Base-by-base conservation (phyloP, 768 basidiomycete genomes). In the Podaxis sp. region DNA sequence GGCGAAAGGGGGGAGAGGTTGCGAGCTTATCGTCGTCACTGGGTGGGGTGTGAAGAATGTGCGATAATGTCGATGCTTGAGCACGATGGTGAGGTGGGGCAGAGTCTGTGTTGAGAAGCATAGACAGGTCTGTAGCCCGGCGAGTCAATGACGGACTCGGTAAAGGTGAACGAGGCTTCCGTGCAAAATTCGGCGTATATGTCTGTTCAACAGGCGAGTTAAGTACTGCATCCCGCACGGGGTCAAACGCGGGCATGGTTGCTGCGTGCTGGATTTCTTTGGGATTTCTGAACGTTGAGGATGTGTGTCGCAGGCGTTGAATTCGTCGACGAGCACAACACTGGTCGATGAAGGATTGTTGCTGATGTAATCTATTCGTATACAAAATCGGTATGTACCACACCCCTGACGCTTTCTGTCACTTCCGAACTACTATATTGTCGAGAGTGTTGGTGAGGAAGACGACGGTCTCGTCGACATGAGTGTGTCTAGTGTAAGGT, bases 221-320 rank as follows among this genome's bases (percentile, higher is more conserved):
- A 67, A 89, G 82, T 68, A 91, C 88, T 63, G 91, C 91, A 81
- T 92, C 91, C 72, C 91, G 83, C 63, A 93, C 90, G 68, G 91
- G 90, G 81, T 92, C 91, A 80, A 91, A 91, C 61, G 83, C 83
- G 66, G 90, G 86, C 87, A 87, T 87, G 50, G 50, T 11, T 32
- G n/a, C 16, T 18, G 37, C 14, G 37, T n/a, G 35, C 32, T n/a
- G 3, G 0, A n/a, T 6, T 18, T 23, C 9, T 9, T 47, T 53
- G 32, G 51, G 32, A 11, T 36, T 11, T 53, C 28, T 18, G 16
- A 9, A 18, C 32, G 51, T 5, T 37, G 51, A 13, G 35, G 14
- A 7, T n/a, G 51, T 7, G 10, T 32, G 51, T n/a, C 5, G 28
- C 21, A 1, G 35, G n/a, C 21, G 44, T 57, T 48, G 32, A 23